phyloP scores from a whole-genome alignment of 2,329 filamentous ascomycete genomes.

The Exophiala oligosperma region DNA sequence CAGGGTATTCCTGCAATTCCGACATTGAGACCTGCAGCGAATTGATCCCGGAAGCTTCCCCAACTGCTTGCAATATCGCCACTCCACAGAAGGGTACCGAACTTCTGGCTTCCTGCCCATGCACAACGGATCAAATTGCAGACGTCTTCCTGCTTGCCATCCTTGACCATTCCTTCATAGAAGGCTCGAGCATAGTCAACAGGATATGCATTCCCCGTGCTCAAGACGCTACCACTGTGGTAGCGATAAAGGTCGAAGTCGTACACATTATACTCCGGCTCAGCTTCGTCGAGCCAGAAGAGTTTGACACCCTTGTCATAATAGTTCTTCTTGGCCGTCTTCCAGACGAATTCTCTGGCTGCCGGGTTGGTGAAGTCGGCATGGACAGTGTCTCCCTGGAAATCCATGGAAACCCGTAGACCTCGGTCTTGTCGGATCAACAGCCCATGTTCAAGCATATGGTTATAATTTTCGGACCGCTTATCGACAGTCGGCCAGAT shows the following conservation, averaged over 20 bases:
- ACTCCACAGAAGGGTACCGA: conserved; percentile 65
- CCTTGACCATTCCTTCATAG: conserved; percentile 57
- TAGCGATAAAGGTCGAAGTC: conserved; percentile 69
- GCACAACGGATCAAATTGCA: conserved; percentile 61
- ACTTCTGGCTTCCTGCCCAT: conserved; percentile 62
- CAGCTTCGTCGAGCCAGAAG: conserved; percentile 71
- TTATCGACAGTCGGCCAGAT: conserved; percentile 68
- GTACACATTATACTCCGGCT: conserved; percentile 65
- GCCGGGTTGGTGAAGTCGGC: conserved; percentile 65
- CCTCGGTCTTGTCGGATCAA: conserved; percentile 64
- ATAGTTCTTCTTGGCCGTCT: conserved; percentile 60
- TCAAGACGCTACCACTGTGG: conserved; percentile 53
- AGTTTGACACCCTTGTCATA: conserved; percentile 61
- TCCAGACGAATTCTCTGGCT: conserved; percentile 61
- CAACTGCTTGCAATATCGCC: conserved; percentile 68
- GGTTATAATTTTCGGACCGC: conserved; percentile 58
- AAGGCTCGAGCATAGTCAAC: conserved; percentile 59
- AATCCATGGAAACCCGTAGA: conserved; percentile 59
- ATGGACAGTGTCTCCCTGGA: conserved; percentile 59
- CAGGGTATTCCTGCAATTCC: conserved; percentile 64
- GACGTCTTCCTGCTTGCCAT: conserved; percentile 51
- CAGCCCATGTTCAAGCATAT: conserved; percentile 62
- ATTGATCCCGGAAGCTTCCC: conserved; percentile 59
- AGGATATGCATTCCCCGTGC: conserved; percentile 63
- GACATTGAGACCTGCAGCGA: conserved; percentile 66